Base-by-base conservation (phyloP, 2,329 filamentous ascomycete genomes). In the Scedosporium boydii region DNA sequence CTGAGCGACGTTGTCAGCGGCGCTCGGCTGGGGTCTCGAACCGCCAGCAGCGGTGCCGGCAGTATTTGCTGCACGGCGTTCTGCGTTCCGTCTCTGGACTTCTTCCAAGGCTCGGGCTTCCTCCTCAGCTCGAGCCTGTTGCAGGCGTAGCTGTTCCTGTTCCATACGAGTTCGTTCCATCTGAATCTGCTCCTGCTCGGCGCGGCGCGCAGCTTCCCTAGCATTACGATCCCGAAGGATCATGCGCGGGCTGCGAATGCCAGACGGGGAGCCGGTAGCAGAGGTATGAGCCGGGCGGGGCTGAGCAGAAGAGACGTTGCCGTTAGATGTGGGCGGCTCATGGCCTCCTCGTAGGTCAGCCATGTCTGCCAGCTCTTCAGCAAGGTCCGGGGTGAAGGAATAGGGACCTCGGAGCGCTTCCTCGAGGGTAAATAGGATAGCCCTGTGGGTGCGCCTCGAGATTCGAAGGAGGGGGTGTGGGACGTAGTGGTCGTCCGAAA, bases 331-430 rank as follows among this genome's bases (percentile, higher is more conserved):
- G 67, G 78, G 75, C 68, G 81, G 78, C 66, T 80, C 77, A 69
- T 80, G 79, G 71, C 85, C 83, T 70, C 85, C 81, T 65, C 80
- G 74, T 69, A 96, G 81, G 74, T 96, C 93, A 68, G 93, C 89
- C 93, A 99, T 98, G 70, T 86, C 85, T 68, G 93, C 90, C 82
- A 90, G 89, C 79, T 96, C 90, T 80, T 99, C 95, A 65, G 87
- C 82, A 68, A 87, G 78, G 75, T 96, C 92, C 26, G 89, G 83
- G 7, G 92, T 96, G 76, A 98, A 96, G 58, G 86, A 80, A 67
- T 91, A 84, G 2, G 93, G 92, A 57, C 88, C 84, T 68, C 93
- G 88, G 67, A 98, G 82, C 44, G 91, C 91, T 78, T 96, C 91
- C 79, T 98, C 93, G 63, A 98, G 85, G 44, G 92, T 87, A 79